A percentile compares a stretch with the other conserved stretches of the same genome.
Conservation (phyloP, 1,139 yeast species). For the Blastobotrys illinoisensis region DNA sequence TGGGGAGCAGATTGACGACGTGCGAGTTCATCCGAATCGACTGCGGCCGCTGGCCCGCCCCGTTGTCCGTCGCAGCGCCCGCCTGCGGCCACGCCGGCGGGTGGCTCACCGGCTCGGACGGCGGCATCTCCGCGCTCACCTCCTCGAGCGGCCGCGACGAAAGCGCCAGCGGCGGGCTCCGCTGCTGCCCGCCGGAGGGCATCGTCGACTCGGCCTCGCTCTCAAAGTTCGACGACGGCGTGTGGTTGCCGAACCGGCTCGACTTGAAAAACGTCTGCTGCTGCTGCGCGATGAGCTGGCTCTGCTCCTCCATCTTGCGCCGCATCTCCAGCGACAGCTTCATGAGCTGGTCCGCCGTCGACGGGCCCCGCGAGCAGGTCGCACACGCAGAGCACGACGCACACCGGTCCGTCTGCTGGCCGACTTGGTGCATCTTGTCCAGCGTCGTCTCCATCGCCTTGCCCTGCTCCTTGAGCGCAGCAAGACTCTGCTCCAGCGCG, state of each 20-base stretch:
- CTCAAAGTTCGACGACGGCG: background rate
- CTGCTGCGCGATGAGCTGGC: background rate
- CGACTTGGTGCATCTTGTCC: background rate
- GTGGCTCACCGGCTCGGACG: background rate
- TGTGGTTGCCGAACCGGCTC: background rate
- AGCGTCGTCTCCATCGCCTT: constrained; percentile 6
- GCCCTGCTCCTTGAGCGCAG: constrained; percentile 12
- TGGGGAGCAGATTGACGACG: constrained; percentile 16
- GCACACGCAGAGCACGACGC: constrained; percentile 6
- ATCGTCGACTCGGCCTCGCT: background rate
- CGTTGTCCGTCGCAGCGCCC: background rate
- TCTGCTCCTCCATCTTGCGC: background rate
- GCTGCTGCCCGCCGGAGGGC: background rate
- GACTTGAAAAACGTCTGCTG: background rate
- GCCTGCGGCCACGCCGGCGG: background rate
- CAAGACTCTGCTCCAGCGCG: constrained; percentile 18
- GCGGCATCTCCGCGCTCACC: background rate
- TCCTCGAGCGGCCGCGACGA: background rate
- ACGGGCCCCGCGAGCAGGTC: constrained; percentile 5
- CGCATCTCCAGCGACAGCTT: background rate
- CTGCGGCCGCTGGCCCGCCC: background rate
- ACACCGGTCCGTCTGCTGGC: background rate
- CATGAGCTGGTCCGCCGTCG: background rate
- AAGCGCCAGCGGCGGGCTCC: background rate
- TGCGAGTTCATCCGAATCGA: constrained; percentile 14